Evolutionary conservation across 306 rosid genomes (phyloP).

Genomic region (Vachellia pachyceras): DNA sequence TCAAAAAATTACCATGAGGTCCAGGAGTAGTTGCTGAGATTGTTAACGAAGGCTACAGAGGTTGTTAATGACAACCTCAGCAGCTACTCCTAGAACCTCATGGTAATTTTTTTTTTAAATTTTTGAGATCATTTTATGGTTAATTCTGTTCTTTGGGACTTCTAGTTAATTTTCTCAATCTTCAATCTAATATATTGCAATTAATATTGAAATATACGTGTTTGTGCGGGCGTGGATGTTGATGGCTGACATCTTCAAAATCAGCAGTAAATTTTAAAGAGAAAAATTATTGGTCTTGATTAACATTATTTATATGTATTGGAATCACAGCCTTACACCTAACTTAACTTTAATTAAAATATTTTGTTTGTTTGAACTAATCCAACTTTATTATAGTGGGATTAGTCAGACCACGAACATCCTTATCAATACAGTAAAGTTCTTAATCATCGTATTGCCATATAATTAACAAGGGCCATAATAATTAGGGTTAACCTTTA

Average conservation of each 20-base stretch:
- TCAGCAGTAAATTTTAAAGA: no score
- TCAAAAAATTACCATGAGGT: no score
- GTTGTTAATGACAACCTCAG: no score
- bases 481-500: background rate
- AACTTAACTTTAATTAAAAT: background rate
- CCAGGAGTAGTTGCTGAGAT: no score
- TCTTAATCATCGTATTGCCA: background rate
- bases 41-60: no score
- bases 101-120: no score
- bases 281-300: background rate
- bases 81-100: no score
- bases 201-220: background rate
- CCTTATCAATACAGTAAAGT: background rate
- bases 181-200: background rate
- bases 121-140: no score
- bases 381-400: background rate
- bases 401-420: background rate
- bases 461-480: background rate
- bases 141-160: no score
- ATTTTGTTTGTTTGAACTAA: background rate
- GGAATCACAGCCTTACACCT: conserved; percentile 1
- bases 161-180: no score
- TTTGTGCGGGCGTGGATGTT: no score
- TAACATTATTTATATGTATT: background rate
- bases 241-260: background rate